These are phyloP conservation scores for Diaporthe ampelina DNA, from an alignment of 2,329 filamentous ascomycete genomes.

Conservation along the genomic window DNA sequence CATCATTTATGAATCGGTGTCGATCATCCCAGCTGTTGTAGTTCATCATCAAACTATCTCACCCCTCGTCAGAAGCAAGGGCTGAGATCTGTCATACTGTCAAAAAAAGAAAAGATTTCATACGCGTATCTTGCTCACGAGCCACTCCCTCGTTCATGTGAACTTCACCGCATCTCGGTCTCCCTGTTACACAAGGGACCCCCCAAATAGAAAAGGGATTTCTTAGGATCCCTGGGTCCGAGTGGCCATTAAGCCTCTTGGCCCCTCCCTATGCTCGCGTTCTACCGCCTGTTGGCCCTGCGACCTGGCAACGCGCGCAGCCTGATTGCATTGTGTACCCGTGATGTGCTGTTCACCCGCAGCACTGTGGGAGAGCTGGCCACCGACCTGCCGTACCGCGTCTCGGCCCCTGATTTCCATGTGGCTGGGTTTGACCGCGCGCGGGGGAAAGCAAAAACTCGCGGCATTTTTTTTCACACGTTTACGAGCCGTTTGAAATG, in stretches of 20 bases:
- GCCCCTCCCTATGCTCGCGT: neutral
- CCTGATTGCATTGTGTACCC: slow-evolving; percentile 20
- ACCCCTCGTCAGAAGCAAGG: neutral
- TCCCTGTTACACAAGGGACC: slow-evolving; percentile 6
- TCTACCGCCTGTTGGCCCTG: slow-evolving; percentile 7
- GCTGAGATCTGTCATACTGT: neutral
- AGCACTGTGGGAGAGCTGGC: neutral
- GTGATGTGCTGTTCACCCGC: slow-evolving; percentile 23
- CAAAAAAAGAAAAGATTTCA: neutral
- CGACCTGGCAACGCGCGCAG: slow-evolving; percentile 1
- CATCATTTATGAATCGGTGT: neutral
- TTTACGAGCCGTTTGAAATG: slow-evolving; percentile 15
- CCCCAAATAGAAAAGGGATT: neutral
- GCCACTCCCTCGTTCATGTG: neutral
- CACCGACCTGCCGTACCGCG: neutral
- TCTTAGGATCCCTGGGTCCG: neutral
- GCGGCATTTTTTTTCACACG: slow-evolving; percentile 2
- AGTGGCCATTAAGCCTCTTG: slow-evolving; percentile 3
- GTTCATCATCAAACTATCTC: neutral
- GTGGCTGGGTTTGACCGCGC: slow-evolving; percentile 11
- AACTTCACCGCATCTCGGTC: slow-evolving; percentile 1
- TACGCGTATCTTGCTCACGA: neutral
- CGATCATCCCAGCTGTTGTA: neutral
- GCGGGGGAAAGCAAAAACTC: neutral
- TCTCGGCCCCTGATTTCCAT: neutral